A percentile compares a stretch with the other conserved stretches of the same genome.
These are phyloP conservation scores for Tylopilus sp. DNA, from an alignment of 768 basidiomycete genomes.

Conservation along the genomic window DNA sequence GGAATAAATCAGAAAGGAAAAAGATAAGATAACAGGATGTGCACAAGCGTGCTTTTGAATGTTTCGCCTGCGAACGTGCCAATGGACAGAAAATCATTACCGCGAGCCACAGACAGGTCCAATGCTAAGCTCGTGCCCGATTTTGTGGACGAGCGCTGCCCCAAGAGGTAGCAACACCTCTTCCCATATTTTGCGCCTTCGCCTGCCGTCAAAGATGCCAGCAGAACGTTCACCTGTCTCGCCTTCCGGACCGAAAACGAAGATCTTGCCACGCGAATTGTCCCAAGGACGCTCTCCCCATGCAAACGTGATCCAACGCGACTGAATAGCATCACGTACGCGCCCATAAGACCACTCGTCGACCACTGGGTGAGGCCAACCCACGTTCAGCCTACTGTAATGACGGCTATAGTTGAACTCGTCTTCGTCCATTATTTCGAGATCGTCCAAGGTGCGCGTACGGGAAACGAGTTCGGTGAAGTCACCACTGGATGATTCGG, in stretches of 20 bases:
- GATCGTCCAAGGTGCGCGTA: slow-evolving; percentile 23
- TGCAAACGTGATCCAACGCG: slow-evolving; percentile 73
- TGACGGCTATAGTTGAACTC: slow-evolving; percentile 14
- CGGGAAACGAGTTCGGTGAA: slow-evolving; percentile 13
- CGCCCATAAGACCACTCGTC: slow-evolving; percentile 64
- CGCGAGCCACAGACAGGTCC: slow-evolving; percentile 45
- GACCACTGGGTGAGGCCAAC: slow-evolving; percentile 57
- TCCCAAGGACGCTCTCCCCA: slow-evolving; percentile 72
- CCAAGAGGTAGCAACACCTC: slow-evolving; percentile 68
- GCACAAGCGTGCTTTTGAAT: slow-evolving; percentile 10
- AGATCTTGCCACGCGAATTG: slow-evolving; percentile 54
- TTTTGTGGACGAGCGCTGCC: slow-evolving; percentile 62
- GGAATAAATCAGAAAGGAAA: neutral
- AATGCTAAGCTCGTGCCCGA: slow-evolving; percentile 70
- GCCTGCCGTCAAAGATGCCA: slow-evolving; percentile 62
- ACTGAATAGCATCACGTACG: slow-evolving; percentile 69
- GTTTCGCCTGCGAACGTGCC: neutral
- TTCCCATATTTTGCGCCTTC: slow-evolving; percentile 59
- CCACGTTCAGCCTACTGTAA: slow-evolving; percentile 25
- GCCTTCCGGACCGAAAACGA: slow-evolving; percentile 80
- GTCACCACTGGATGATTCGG: slow-evolving; percentile 25
- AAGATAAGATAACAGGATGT: neutral
- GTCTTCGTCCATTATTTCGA: slow-evolving; percentile 26
- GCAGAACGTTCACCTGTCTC: slow-evolving; percentile 71
- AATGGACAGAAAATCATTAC: slow-evolving; percentile 9